Evolutionary conservation across 257 asterid species (phyloP).

Genomic region (Eustoma russellianum): DNA sequence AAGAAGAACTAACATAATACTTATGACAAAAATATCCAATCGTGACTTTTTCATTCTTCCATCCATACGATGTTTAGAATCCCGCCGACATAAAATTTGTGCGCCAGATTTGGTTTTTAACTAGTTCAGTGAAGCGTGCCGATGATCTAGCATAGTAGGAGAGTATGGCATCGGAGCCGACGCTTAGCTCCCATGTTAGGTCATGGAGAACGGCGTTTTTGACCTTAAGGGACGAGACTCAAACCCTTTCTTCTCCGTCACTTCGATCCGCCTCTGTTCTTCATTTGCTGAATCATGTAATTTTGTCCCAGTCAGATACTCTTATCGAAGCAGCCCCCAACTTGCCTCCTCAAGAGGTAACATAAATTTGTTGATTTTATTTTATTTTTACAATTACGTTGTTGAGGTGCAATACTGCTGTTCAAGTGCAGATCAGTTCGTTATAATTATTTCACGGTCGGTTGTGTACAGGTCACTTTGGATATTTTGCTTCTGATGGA

Average conservation of each 20-base stretch:
- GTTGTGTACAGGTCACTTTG: constrained; percentile 39
- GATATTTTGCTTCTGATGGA: constrained; percentile 64
- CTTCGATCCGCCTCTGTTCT: constrained; percentile 31
- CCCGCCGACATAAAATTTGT: no score
- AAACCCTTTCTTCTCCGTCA: constrained; percentile 17
- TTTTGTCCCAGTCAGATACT: constrained; percentile 48
- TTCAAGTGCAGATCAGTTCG: not conserved
- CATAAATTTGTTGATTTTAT: not conserved
- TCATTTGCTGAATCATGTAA: constrained; percentile 39
- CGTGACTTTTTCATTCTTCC: no score
- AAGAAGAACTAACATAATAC: no score
- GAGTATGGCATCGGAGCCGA: no score
- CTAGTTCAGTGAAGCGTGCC: no score
- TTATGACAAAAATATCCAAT: no score
- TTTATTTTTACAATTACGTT: not conserved
- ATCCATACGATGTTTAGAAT: no score
- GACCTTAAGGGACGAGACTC: constrained; percentile 63
- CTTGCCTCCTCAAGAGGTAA: constrained; percentile 67
- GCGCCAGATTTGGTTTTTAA: no score
- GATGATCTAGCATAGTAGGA: no score
- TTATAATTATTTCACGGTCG: not conserved
- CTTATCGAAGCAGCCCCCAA: constrained; percentile 46
- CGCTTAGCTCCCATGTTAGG: constrained; percentile 19
- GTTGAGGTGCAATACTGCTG: constrained; percentile 3
- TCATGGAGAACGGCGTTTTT: constrained; percentile 79